Evolutionary conservation across 805 yeast species (phyloP).

Genomic region (Yueomyces sinensis): DNA sequence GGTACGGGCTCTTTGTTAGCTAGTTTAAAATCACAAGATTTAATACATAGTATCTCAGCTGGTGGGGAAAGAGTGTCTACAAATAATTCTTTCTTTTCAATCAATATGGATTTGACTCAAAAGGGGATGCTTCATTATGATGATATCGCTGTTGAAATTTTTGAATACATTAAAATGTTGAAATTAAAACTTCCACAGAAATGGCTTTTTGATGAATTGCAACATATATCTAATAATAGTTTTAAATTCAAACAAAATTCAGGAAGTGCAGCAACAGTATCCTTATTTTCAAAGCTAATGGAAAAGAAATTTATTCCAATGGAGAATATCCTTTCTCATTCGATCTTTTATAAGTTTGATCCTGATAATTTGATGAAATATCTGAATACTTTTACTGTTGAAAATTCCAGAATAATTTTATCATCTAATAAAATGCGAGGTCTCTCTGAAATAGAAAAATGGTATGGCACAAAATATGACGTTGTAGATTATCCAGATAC

Average conservation of each 20-base stretch:
- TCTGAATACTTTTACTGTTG: conserved; percentile 35
- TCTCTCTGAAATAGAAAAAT: conserved; percentile 44
- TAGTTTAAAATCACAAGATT: conserved; percentile 53
- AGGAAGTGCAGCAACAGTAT: conserved; percentile 60
- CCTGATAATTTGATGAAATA: conserved; percentile 38
- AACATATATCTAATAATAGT: conserved; percentile 49
- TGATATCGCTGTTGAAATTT: conserved; percentile 42
- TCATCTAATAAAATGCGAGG: conserved; percentile 39
- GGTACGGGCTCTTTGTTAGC: conserved; percentile 73
- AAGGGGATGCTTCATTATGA: conserved; percentile 55
- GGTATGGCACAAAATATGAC: conserved; percentile 84
- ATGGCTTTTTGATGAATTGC: conserved; percentile 69
- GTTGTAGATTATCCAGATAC: conserved; percentile 31
- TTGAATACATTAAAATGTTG: conserved; percentile 63
- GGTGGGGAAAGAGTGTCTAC: conserved; percentile 56
- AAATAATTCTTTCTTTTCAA: conserved; percentile 53
- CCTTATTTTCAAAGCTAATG: conserved; percentile 46
- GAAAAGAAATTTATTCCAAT: conserved; percentile 53
- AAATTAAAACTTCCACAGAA: conserved; percentile 46
- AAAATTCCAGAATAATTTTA: conserved; percentile 48
- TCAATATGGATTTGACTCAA: conserved; percentile 65
- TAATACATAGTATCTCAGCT: conserved; percentile 69
- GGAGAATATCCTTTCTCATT: conserved; percentile 42
- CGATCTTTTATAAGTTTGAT: conserved; percentile 46
- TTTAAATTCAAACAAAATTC: conserved; percentile 75